Evolutionary conservation across 257 asterid species (phyloP).

Genomic region (Scutellaria galericulata): DNA sequence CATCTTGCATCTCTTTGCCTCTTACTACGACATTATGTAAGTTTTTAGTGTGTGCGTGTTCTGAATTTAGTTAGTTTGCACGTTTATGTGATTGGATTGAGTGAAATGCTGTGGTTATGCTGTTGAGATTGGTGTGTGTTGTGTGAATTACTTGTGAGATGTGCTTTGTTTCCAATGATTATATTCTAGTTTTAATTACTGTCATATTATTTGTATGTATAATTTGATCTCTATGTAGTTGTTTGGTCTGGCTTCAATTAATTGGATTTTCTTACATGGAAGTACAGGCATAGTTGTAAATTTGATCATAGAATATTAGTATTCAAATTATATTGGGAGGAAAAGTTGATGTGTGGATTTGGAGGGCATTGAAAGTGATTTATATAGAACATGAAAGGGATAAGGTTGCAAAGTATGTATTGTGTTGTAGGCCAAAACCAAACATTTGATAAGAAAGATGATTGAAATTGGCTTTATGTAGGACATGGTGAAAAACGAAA

Average conservation of each 20-base stretch:
- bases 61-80: constrained; percentile 31
- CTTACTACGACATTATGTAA: neutral
- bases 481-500: neutral
- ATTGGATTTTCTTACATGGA: constrained; percentile 23
- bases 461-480: constrained; percentile 7
- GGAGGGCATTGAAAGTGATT: neutral
- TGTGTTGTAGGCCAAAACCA: constrained; percentile 9
- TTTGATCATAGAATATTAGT: neutral
- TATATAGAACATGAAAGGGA: neutral
- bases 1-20: constrained; percentile 13
- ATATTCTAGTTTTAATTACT: constrained; percentile 1
- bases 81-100: constrained; percentile 37
- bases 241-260: constrained; percentile 8
- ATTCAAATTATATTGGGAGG: constrained; percentile 3
- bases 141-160: neutral
- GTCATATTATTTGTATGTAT: constrained; percentile 12
- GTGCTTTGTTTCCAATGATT: constrained; percentile 2
- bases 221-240: constrained; percentile 30
- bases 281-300: constrained; percentile 7
- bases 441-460: neutral
- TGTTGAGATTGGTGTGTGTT: constrained; percentile 20
- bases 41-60: constrained; percentile 10
- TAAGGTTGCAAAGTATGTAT: constrained; percentile 2
- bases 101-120: constrained; percentile 23
- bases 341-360: neutral